Evolutionary conservation across 306 rosid species (phyloP).

Genomic region (Urtica urens): DNA sequence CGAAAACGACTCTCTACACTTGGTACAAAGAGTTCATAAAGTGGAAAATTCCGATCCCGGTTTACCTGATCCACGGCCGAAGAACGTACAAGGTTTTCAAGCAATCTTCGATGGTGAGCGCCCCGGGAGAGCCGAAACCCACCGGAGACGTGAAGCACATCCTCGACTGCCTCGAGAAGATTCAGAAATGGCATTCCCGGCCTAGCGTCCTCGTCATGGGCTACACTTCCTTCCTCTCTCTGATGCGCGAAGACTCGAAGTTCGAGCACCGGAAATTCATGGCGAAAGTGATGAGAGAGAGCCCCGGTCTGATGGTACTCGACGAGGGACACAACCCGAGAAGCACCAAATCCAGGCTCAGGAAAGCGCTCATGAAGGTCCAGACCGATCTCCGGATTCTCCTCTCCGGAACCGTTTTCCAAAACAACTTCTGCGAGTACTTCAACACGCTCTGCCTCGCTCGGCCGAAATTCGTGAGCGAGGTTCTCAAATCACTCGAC

Average conservation of each 20-base stretch:
- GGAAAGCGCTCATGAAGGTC: constrained; percentile 84
- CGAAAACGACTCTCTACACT: constrained; percentile 74
- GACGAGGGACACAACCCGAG: constrained; percentile 98
- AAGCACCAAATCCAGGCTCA: constrained; percentile 82
- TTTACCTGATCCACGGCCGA: constrained; percentile 70
- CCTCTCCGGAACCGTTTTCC: constrained; percentile 93
- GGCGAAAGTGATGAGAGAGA: constrained; percentile 80
- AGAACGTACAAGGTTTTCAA: constrained; percentile 33
- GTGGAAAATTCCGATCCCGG: constrained; percentile 72
- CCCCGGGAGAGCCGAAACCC: constrained; percentile 50
- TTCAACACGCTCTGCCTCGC: constrained; percentile 90
- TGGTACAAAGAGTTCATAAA: constrained; percentile 83
- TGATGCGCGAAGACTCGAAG: constrained; percentile 81
- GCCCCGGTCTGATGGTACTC: constrained; percentile 68
- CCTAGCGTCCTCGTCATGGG: constrained; percentile 97
- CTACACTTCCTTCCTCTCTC: constrained; percentile 64
- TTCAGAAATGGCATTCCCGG: constrained; percentile 75
- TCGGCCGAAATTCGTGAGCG: constrained; percentile 60
- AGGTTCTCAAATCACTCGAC: constrained; percentile 65
- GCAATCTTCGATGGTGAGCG: constrained; percentile 14
- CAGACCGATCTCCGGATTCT: constrained; percentile 69
- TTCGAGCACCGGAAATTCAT: constrained; percentile 63
- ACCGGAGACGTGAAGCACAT: constrained; percentile 58
- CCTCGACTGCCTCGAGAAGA: constrained; percentile 64
- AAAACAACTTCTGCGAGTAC: constrained; percentile 89